Evolutionary conservation across 2,329 filamentous ascomycete species (phyloP), one percentile per base, ranked within the genome.

Genomic region (Cordyceps cateniannulata): DNA sequence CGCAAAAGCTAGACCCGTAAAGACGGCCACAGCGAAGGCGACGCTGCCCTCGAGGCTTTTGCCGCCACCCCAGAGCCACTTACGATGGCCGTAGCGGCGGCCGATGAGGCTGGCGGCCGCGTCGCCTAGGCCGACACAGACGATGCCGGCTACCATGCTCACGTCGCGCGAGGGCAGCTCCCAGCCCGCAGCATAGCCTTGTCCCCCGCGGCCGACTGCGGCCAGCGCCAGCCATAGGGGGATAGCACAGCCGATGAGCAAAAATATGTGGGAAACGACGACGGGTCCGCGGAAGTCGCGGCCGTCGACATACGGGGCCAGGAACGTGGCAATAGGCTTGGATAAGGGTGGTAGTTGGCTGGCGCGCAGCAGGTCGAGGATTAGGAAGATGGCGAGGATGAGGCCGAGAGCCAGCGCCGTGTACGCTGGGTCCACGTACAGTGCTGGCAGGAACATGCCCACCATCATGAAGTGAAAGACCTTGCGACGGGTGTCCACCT

Each of bases 391-490:
- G 4, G 89, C 86, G 40, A 99, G 82, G 27, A 92, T 85, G 35
- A 97, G 77, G 0, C 82, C 81, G n/a, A 98, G 80, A 0, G 92
- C 91, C 14, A 99, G 79, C 1, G 89, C 85, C 54, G 87, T 86
- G 72, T 91, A 98, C 45, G 87, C 81, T 1, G 95, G 93, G 72
- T 99, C 95, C 64, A 98, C 77, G 70, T 86, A 97, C 2, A 88
- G 90, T 1, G 90, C 86, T 0, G 95, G 93, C 2, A 98, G 81
- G 60, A 99, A 87, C 91, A 99, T 97, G 60, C 86, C 86, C 8
- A 98, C 93, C 89, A 98, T 98, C 82, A 93, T 96, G 66, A 96
- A 96, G 73, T 99, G 95, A 72, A 99, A 99, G 25, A 98, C 90
- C 74, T 99, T 99, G 55, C 95, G 86, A 54, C 95, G 85, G 1